Conservation (phyloP, 352 stramenopile genomes). For the Phytophthora sojae region DNA sequence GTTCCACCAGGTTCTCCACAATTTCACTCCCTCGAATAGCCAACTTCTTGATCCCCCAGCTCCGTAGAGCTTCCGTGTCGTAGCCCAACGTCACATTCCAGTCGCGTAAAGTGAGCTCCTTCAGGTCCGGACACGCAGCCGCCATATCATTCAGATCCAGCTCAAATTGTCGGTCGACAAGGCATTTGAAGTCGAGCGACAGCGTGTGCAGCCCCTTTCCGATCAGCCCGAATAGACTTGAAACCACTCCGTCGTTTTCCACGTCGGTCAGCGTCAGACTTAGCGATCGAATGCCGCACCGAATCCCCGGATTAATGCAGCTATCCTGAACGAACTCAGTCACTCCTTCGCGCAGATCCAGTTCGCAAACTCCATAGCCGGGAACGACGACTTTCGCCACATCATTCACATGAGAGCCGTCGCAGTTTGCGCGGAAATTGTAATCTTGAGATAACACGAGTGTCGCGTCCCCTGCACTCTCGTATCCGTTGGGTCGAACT, state of each 20-base stretch:
- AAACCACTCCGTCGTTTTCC: neutral
- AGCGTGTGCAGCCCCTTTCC: neutral
- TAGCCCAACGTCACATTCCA: neutral
- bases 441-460: no score
- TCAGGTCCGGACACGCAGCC: neutral
- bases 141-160: neutral
- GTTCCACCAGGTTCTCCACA: neutral
- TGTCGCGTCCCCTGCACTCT: no score
- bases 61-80: neutral
- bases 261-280: neutral
- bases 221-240: neutral
- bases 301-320: neutral
- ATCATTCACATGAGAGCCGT: neutral
- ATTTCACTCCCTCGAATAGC: neutral
- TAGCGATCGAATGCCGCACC: neutral
- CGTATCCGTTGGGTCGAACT: no score
- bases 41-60: slow-evolving; percentile 8
- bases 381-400: neutral
- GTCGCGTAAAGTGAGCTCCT: neutral
- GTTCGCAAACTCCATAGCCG: neutral
- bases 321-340: neutral
- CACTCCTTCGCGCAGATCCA: neutral
- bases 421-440: neutral
- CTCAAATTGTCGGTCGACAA: neutral
- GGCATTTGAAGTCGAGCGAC: neutral